Percentiles rank a stretch among this genome's conserved stretches.
Evolutionary conservation across 2,329 filamentous ascomycete species (phyloP).

Genomic region (Gyromitra esculenta): DNA sequence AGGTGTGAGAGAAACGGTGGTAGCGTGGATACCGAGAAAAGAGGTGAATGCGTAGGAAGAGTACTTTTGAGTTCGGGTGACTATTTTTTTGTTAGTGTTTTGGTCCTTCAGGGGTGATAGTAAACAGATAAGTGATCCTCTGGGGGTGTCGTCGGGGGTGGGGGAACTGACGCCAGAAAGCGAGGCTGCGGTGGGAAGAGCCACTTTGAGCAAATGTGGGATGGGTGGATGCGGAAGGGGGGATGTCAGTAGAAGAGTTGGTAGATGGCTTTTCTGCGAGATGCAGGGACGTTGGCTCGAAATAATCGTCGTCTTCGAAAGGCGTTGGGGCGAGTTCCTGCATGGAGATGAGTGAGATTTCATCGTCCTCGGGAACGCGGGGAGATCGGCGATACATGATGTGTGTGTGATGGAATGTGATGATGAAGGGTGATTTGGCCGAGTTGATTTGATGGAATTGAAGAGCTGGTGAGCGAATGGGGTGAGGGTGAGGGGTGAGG

Average conservation of each 20-base stretch:
- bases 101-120: neutral
- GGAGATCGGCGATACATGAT: slow-evolving; percentile 47
- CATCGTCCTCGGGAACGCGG: slow-evolving; percentile 63
- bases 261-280: neutral
- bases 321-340: slow-evolving; percentile 84
- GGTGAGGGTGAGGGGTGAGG: neutral
- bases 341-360: slow-evolving; percentile 71
- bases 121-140: too few species aligned
- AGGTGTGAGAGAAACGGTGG: slow-evolving; percentile 83
- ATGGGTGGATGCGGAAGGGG: slow-evolving; percentile 9
- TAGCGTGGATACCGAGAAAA: slow-evolving; percentile 79
- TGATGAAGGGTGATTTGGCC: neutral
- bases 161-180: slow-evolving; percentile 50
- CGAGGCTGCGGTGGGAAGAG: slow-evolving; percentile 25
- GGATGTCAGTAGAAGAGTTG: neutral
- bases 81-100: slow-evolving; percentile 61
- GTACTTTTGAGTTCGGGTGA: slow-evolving; percentile 83
- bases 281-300: slow-evolving; percentile 57
- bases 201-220: slow-evolving; percentile 12
- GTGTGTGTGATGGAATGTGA: slow-evolving; percentile 19
- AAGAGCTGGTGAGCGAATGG: neutral
- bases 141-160: neutral
- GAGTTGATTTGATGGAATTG: neutral
- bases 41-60: slow-evolving; percentile 84
- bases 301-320: slow-evolving; percentile 65